Evolutionary conservation across 768 basidiomycete species (phyloP).

Genomic region (Coprinellus micaceus): DNA sequence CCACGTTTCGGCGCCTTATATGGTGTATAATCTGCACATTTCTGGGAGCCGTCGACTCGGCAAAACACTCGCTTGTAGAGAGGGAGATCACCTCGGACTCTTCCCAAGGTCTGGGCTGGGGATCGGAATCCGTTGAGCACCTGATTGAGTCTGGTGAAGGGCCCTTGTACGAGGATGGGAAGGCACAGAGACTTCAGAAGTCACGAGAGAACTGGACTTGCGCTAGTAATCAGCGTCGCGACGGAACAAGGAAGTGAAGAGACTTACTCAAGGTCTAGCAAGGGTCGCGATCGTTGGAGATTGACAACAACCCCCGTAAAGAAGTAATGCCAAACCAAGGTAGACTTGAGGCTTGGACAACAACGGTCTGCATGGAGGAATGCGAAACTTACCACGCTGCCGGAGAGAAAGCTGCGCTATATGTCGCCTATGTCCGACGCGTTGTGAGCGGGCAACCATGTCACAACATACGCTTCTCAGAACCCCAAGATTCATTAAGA

Average conservation of each 20-base stretch:
- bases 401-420: constrained; percentile 4
- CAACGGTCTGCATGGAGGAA: not conserved
- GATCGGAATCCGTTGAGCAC: too few relatives aligned
- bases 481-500: not conserved
- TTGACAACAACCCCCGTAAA: not conserved
- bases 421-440: not conserved
- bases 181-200: not conserved
- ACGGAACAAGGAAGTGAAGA: not conserved
- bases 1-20: too few relatives aligned
- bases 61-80: not conserved
- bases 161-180: not conserved
- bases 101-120: too few relatives aligned
- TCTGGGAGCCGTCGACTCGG: not conserved
- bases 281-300: not conserved
- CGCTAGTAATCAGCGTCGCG: not conserved
- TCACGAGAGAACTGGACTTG: not conserved
- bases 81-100: not conserved
- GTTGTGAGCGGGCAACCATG: not conserved
- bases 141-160: too few relatives aligned
- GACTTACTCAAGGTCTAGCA: not conserved
- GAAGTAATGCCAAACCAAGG: not conserved
- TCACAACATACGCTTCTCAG: not conserved
- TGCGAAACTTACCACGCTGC: not conserved
- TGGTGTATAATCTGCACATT: not conserved
- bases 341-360: not conserved